Conservation (phyloP, 805 yeast species). For the Wickerhamomyces canadensis region DNA sequence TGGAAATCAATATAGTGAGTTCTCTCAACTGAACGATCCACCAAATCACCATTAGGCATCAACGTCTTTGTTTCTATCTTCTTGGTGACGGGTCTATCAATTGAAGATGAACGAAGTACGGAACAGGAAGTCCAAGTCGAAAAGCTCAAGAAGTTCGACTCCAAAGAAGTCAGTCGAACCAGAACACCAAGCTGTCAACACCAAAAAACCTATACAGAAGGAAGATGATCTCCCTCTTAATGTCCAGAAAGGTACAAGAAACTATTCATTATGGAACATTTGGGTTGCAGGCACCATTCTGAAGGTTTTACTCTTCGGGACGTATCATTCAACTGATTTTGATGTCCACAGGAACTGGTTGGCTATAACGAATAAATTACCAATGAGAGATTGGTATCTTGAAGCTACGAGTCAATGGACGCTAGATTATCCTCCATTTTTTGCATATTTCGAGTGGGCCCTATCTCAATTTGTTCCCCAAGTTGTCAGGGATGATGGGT, state of each 20-base stretch:
- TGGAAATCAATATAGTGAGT: too few relatives aligned
- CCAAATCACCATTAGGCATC: too few relatives aligned
- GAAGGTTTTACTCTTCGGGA: conserved; percentile 61
- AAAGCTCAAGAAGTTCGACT: background rate
- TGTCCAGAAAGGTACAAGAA: conserved; percentile 12
- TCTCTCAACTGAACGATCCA: too few relatives aligned
- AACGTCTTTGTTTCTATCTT: too few relatives aligned
- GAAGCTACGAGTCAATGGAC: conserved; percentile 87
- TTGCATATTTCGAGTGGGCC: conserved; percentile 90
- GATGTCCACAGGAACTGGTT: conserved; percentile 98
- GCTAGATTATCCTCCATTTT: conserved; percentile 94
- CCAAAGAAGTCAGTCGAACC: conserved; percentile 2
- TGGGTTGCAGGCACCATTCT: conserved; percentile 59
- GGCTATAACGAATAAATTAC: conserved; percentile 77
- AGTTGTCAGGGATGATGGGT: conserved; percentile 64
- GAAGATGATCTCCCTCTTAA: too few relatives aligned
- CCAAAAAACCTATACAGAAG: background rate
- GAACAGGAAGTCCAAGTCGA: conserved; percentile 10
- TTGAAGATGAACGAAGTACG: conserved; percentile 6
- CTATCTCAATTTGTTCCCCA: conserved; percentile 68
- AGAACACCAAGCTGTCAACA: conserved; percentile 1
- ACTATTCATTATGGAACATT: conserved; percentile 55
- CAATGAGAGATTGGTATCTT: conserved; percentile 74
- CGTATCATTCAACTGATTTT: conserved; percentile 92
- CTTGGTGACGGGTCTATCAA: too few relatives aligned